Percentiles rank a stretch among this genome's conserved stretches.
Evolutionary conservation across 2,329 filamentous ascomycete genomes (phyloP).

Genomic region (Aspergillus neoniger): DNA sequence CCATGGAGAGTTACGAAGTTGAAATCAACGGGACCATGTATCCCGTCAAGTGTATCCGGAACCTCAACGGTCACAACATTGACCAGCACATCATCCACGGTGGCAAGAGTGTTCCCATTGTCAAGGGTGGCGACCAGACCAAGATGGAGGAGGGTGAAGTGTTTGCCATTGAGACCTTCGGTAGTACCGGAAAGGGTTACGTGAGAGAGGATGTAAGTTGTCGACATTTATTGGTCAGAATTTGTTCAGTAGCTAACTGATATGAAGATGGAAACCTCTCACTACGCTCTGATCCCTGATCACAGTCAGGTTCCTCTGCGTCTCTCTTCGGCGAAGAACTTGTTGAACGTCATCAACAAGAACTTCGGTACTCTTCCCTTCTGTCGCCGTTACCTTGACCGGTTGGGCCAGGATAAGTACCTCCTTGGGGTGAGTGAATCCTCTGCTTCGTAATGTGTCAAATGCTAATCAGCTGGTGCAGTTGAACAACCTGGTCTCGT

Average conservation of each 20-base stretch:
- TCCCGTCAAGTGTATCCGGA: slow-evolving; percentile 81
- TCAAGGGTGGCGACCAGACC: slow-evolving; percentile 81
- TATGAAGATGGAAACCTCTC: slow-evolving; percentile 71
- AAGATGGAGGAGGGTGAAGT: slow-evolving; percentile 98
- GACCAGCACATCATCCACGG: slow-evolving; percentile 88
- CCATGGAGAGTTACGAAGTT: slow-evolving; percentile 91
- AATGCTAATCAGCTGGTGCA: slow-evolving; percentile 36
- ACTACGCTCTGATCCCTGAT: slow-evolving; percentile 77
- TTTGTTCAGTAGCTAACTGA: slow-evolving; percentile 8
- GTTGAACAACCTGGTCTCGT: slow-evolving; percentile 82
- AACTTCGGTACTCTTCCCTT: slow-evolving; percentile 94
- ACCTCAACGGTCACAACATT: slow-evolving; percentile 88
- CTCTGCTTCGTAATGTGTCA: neutral
- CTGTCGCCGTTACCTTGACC: slow-evolving; percentile 86
- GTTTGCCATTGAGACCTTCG: slow-evolving; percentile 95
- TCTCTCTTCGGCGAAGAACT: slow-evolving; percentile 77
- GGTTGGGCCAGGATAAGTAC: slow-evolving; percentile 93
- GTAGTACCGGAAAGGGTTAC: slow-evolving; percentile 86
- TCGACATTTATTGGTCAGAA: neutral
- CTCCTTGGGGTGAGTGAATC: slow-evolving; percentile 70
- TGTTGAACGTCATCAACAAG: slow-evolving; percentile 89
- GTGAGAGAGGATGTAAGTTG: slow-evolving; percentile 75
- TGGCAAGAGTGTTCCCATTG: slow-evolving; percentile 87
- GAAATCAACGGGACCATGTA: slow-evolving; percentile 77
- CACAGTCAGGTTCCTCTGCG: slow-evolving; percentile 74